Conservation (phyloP, 164 flowering plant genomes). For the Berberis vulgaris region DNA sequence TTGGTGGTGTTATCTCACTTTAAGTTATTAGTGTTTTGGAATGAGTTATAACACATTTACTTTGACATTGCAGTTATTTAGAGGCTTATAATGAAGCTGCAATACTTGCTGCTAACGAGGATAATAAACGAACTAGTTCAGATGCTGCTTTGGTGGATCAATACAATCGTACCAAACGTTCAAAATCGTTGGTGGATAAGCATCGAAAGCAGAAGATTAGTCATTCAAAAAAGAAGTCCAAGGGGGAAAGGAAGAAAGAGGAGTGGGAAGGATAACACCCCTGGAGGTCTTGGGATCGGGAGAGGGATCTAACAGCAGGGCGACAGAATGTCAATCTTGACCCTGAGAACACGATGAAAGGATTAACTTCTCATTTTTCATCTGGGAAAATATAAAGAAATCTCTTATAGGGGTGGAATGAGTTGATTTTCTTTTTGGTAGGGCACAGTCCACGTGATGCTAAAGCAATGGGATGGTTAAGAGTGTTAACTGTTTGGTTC, state of each 20-base stretch:
- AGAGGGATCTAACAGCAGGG: constrained; percentile 81
- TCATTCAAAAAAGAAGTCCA: constrained; percentile 45
- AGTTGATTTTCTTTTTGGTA: not conserved
- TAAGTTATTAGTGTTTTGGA: too few relatives aligned
- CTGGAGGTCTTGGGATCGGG: constrained; percentile 98
- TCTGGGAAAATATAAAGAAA: constrained; percentile 67
- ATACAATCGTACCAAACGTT: constrained; percentile 35
- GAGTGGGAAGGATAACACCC: constrained; percentile 91
- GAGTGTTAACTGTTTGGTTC: too few relatives aligned
- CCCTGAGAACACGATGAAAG: constrained; percentile 53
- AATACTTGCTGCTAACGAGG: constrained; percentile 62
- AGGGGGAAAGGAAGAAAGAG: constrained; percentile 35
- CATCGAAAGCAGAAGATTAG: constrained; percentile 47
- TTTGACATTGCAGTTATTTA: constrained; percentile 44
- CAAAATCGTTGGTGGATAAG: constrained; percentile 52
- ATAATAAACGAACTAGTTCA: constrained; percentile 26
- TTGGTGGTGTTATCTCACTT: too few relatives aligned
- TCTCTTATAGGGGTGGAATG: constrained; percentile 31
- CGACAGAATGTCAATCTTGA: constrained; percentile 64
- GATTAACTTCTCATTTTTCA: constrained; percentile 73
- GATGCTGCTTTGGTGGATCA: constrained; percentile 83
- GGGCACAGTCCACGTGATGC: too few relatives aligned
- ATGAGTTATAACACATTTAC: too few relatives aligned
- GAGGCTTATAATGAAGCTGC: constrained; percentile 79
- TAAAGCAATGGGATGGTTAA: too few relatives aligned